phyloP scores from a whole-genome alignment of 805 yeast genomes.

The Ogataea paradorogensis region DNA sequence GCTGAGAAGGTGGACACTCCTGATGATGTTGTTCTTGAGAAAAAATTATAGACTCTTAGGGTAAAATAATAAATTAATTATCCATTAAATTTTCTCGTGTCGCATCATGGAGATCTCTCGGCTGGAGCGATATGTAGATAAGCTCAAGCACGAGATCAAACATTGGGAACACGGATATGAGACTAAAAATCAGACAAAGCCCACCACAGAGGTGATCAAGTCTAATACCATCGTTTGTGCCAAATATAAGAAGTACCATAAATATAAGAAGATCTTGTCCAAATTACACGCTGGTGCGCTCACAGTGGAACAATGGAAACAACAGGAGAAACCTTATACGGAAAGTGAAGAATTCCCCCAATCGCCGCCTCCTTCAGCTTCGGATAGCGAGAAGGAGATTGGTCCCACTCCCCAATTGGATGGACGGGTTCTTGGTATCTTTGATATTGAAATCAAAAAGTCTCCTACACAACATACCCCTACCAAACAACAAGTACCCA shows the following conservation, averaged over 20 bases:
- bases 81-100: constrained; percentile 4
- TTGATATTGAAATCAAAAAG: constrained; percentile 45
- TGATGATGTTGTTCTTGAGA: constrained; percentile 3
- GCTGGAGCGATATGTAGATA: constrained; percentile 15
- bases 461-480: constrained; percentile 21
- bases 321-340: neutral
- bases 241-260: constrained; percentile 36
- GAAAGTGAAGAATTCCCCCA: neutral
- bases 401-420: constrained; percentile 89
- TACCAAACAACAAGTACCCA: neutral
- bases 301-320: constrained; percentile 13
- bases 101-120: constrained; percentile 14
- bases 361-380: constrained; percentile 9
- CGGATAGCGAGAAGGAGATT: constrained; percentile 38
- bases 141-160: constrained; percentile 45
- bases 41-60: constrained; percentile 5
- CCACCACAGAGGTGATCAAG: constrained; percentile 47
- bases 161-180: constrained; percentile 52
- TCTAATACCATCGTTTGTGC: constrained; percentile 33
- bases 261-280: constrained; percentile 19
- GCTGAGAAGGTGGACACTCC: constrained; percentile 3
- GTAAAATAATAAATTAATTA: constrained; percentile 2
- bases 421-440: constrained; percentile 71
- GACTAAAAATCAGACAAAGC: constrained; percentile 29
- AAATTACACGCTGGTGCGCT: constrained; percentile 17